These are phyloP conservation scores for Pythium vanterpoolii DNA, from an alignment of 352 stramenopile genomes.

Conservation along the genomic window DNA sequence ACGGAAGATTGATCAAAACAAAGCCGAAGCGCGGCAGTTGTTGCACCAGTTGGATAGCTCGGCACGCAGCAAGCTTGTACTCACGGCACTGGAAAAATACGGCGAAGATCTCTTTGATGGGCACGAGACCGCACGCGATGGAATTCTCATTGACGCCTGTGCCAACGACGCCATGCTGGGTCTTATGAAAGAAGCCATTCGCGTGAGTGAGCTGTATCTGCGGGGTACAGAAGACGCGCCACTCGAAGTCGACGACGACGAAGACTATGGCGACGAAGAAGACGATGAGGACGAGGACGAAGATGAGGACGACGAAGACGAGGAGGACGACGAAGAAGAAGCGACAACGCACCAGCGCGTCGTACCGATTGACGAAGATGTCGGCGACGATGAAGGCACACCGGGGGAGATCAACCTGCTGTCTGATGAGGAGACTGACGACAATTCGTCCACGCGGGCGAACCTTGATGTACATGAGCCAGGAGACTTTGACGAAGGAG, in stretches of 20 bases:
- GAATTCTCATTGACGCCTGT: conserved; percentile 60
- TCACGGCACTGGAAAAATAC: conserved; percentile 65
- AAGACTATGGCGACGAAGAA: conserved; percentile 35
- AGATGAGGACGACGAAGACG: conserved; percentile 5
- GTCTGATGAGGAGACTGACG: conserved; percentile 28
- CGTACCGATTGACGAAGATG: conserved; percentile 14
- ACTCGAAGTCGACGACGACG: conserved; percentile 59
- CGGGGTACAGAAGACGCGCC: conserved; percentile 47
- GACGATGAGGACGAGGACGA: conserved; percentile 32
- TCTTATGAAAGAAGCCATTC: conserved; percentile 55
- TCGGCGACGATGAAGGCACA: conserved; percentile 34
- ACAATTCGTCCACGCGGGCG: conserved; percentile 14
- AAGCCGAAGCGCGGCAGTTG: conserved; percentile 43
- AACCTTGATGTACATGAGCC: background rate
- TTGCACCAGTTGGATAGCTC: conserved; percentile 52
- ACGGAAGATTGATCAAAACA: conserved; percentile 43
- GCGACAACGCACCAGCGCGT: no score
- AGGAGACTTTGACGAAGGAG: conserved; percentile 20
- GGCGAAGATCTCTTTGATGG: conserved; percentile 62
- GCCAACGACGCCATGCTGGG: conserved; percentile 50
- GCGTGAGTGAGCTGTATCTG: conserved; percentile 40
- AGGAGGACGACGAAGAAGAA: conserved; percentile 23
- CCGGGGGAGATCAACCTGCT: conserved; percentile 12
- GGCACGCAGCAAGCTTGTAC: conserved; percentile 48
- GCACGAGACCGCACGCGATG: conserved; percentile 54